phyloP scores from a whole-genome alignment of 1,284 basidiomycete species.

The Tilletia caries region DNA sequence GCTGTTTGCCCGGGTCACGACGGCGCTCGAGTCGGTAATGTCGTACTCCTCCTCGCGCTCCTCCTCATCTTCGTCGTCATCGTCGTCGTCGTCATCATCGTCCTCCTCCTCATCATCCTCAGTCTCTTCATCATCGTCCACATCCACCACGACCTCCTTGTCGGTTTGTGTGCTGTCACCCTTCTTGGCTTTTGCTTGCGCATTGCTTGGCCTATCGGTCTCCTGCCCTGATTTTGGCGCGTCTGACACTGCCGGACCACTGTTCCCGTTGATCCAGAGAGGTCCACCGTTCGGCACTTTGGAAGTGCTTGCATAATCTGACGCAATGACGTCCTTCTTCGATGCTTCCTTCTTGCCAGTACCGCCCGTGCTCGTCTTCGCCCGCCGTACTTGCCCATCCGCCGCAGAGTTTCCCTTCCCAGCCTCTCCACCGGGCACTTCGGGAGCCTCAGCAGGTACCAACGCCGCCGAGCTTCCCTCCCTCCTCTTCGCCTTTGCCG shows the following conservation, averaged over 20 bases:
- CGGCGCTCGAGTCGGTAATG: constrained; percentile 47
- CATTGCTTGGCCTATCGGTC: background rate
- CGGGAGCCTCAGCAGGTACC: too few species aligned
- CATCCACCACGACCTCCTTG: background rate
- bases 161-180: background rate
- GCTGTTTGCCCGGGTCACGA: constrained; percentile 32
- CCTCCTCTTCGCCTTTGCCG: constrained; percentile 4
- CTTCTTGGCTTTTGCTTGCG: background rate
- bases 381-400: background rate
- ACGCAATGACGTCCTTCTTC: background rate
- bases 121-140: constrained; percentile 18
- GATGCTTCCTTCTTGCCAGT: constrained; percentile 1
- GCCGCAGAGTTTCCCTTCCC: background rate
- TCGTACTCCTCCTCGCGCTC: constrained; percentile 45
- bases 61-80: constrained; percentile 24
- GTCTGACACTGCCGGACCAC: background rate
- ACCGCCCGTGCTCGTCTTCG: constrained; percentile 18
- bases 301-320: background rate
- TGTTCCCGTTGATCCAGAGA: background rate
- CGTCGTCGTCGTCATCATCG: constrained; percentile 20
- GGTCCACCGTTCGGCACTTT: background rate
- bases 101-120: constrained; percentile 29
- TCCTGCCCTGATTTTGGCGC: background rate
- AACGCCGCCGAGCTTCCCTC: background rate
- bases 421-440: background rate